A percentile compares a stretch with the other conserved stretches of the same genome.
Conservation (phyloP, 108 stramenopile genomes). For the Nitzschia inconspicua region DNA sequence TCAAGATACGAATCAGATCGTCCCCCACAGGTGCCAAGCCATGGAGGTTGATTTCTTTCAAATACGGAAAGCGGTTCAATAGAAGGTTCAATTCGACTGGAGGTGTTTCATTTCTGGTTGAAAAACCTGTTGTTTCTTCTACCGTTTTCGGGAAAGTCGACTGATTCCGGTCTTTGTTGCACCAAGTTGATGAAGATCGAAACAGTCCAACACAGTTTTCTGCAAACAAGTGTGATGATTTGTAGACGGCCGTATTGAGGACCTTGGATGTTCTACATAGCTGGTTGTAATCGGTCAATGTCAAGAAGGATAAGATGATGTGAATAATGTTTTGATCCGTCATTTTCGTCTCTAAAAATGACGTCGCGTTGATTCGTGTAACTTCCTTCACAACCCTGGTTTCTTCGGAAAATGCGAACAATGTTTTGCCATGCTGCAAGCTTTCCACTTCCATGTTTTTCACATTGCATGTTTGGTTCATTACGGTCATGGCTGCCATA, state of each 20-base stretch:
- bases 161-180: too few species aligned
- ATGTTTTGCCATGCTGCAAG: too few species aligned
- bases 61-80: conserved; percentile 1
- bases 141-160: too few species aligned
- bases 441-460: too few species aligned
- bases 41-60: conserved; percentile 12
- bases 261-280: background rate
- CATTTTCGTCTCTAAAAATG: too few species aligned
- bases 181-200: too few species aligned
- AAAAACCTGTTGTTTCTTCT: background rate
- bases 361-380: too few species aligned
- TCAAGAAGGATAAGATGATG: background rate
- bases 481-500: too few species aligned
- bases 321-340: background rate
- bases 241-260: background rate
- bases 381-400: too few species aligned
- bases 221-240: conserved; percentile 4
- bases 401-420: too few species aligned
- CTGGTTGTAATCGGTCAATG: background rate
- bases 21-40: conserved; percentile 13
- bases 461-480: too few species aligned
- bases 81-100: background rate
- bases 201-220: background rate
- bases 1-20: conserved; percentile 15
- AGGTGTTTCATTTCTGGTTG: background rate